Percentiles rank a stretch among this genome's conserved stretches.
Evolutionary conservation across 306 rosid species (phyloP).

Genomic region (Castanopsis chinensis): DNA sequence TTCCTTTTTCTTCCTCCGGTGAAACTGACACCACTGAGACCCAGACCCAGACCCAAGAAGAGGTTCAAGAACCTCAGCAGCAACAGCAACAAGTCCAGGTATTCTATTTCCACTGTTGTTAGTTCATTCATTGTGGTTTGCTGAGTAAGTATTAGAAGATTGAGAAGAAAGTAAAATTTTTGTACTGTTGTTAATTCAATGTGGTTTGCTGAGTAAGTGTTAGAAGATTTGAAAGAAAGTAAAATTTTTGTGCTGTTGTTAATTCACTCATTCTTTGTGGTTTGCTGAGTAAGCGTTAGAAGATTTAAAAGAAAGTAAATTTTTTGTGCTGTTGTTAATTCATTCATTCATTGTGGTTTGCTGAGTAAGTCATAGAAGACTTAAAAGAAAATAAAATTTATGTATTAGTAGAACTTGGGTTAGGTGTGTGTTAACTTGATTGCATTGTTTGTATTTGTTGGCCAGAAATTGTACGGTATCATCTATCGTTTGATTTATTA

Average conservation of each 20-base stretch:
- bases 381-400: no score
- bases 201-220: neutral
- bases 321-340: neutral
- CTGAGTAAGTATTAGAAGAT: neutral
- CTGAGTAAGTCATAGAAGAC: neutral
- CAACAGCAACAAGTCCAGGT: slow-evolving; percentile 20
- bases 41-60: slow-evolving; percentile 41
- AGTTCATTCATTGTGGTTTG: neutral
- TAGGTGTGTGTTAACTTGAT: no score
- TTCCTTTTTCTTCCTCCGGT: slow-evolving; percentile 45
- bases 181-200: neutral
- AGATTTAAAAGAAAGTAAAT: no score
- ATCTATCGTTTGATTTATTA: neutral
- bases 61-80: slow-evolving; percentile 38
- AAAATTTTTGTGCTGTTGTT: neutral
- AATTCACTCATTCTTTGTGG: neutral
- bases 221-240: neutral
- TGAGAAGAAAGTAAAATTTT: no score
- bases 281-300: neutral
- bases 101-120: neutral
- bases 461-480: neutral
- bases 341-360: neutral
- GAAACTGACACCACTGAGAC: slow-evolving; percentile 45
- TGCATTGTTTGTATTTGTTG: no score
- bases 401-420: no score